These are phyloP conservation scores for Teunomyces kruisii DNA, from an alignment of 805 yeast species.

Conservation along the genomic window DNA sequence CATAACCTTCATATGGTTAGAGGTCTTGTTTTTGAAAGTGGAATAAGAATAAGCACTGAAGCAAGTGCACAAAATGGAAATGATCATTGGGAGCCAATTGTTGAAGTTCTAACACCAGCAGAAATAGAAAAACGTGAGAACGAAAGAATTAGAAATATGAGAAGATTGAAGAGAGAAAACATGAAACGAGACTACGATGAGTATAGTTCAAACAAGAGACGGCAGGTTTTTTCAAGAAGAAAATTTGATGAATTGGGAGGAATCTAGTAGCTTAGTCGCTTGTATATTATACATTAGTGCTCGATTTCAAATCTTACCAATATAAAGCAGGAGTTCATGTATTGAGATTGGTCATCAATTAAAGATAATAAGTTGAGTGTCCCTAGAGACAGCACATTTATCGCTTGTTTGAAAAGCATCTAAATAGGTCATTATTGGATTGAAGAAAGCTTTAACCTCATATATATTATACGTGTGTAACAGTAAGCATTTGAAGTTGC, in stretches of 20 bases:
- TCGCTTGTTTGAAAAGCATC: no score
- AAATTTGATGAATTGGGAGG: conserved; percentile 48
- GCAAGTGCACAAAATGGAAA: conserved; percentile 74
- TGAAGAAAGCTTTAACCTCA: no score
- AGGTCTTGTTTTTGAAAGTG: conserved; percentile 44
- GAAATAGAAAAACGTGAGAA: conserved; percentile 94
- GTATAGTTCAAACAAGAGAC: conserved; percentile 28
- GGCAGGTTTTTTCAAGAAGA: conserved; percentile 45
- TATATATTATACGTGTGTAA: no score
- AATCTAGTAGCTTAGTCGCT: neutral
- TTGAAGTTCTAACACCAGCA: conserved; percentile 83
- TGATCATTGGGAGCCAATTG: conserved; percentile 82
- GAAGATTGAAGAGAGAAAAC: conserved; percentile 91
- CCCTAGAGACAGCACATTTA: no score
- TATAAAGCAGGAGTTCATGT: no score
- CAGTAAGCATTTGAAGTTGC: no score
- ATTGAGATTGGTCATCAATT: no score
- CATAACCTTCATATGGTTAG: conserved; percentile 43
- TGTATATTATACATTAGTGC: no score
- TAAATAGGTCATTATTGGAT: no score
- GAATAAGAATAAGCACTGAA: conserved; percentile 49
- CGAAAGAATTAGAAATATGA: conserved; percentile 86
- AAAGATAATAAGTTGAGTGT: no score
- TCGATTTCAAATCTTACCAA: no score
- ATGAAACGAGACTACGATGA: conserved; percentile 58